Base-by-base conservation (phyloP, 495 filamentous ascomycete genomes). In the Articulospora tetracladia region DNA sequence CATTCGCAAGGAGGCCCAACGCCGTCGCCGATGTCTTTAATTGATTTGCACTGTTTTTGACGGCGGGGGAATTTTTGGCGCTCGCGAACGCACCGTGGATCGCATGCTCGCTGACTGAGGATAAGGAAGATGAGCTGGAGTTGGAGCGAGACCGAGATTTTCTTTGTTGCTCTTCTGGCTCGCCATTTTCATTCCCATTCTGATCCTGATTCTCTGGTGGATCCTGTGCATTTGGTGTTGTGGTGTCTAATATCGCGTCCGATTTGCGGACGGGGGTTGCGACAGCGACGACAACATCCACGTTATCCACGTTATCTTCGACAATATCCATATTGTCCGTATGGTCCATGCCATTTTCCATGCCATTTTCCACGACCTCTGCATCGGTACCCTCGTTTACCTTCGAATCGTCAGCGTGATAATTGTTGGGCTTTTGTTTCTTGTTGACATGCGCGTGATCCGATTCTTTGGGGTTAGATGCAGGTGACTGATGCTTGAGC, bases 51-150 rank as follows among this genome's bases (percentile, higher is more conserved):
- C 3, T 3, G n/a, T 44, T 7, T 17, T 44, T 44, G 39, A 44
- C 39, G 8, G 39, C 39, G 8, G 39, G 39, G 8, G 39, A 44
- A 19, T 44, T 44, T 3, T 44, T 44, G 39, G 39, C 39, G n/a
- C 39, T 44, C 17, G 39, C 39, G 15, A 44, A 44, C 3, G 39
- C 39, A 7, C 39, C 39, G n/a, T 44, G 8, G 39, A 44, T 44
- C 10, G 39, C 39, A 44, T 44, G 11, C 39, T 74, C 72, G 22
- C 73, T 71, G 12, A 77, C 69, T 1, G 73, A 75, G 19, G 74
- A 77, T 11, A 77, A 59, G 11, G 66, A 72, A 15, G 74, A 77
- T 2, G 63, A 67, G 58, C 69, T 75, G 44, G 70, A 71, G n/a
- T 67, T 58, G n/a, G 74, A 75, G 27, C 57, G 61, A 6, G 55